Percentiles rank a stretch among this genome's conserved stretches.
Conservation (phyloP, 331 rosid genomes). For the Malus hybrid region DNA sequence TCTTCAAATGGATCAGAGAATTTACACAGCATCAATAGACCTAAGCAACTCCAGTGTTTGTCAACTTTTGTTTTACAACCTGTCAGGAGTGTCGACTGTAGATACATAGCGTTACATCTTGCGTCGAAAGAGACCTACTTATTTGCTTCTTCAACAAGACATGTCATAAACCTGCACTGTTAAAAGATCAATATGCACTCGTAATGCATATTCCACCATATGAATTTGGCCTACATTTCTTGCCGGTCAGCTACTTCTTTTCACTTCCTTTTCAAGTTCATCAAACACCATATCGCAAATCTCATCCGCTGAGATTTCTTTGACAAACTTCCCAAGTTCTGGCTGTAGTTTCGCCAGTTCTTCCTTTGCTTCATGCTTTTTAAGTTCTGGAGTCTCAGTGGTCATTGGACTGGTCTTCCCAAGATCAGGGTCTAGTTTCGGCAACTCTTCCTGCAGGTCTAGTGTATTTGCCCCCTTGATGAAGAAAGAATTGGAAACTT, state of each 20-base stretch:
- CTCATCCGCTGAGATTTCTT: slow-evolving; percentile 46
- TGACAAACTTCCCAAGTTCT: slow-evolving; percentile 33
- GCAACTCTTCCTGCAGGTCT: background rate
- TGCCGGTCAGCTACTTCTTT: slow-evolving; percentile 17
- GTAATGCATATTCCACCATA: background rate
- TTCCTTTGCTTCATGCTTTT: slow-evolving; percentile 15
- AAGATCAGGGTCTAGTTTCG: background rate
- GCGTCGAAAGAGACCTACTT: background rate
- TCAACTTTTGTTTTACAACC: background rate
- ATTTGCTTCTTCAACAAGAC: background rate
- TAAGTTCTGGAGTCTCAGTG: slow-evolving; percentile 10
- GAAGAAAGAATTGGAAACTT: slow-evolving; percentile 10
- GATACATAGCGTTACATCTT: background rate
- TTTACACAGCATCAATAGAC: background rate
- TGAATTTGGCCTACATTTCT: slow-evolving; percentile 12
- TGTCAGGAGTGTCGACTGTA: too few species aligned
- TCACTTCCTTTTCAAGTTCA: slow-evolving; percentile 39
- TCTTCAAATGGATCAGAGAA: background rate
- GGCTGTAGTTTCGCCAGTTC: slow-evolving; percentile 9
- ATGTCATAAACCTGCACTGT: background rate
- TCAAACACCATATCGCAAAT: slow-evolving; percentile 68
- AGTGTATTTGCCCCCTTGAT: background rate
- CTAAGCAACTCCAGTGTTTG: background rate
- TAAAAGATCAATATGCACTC: background rate
- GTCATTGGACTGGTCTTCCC: slow-evolving; percentile 2